phyloP scores from a whole-genome alignment of 306 rosid species.

The Herpetospermum pedunculosum region DNA sequence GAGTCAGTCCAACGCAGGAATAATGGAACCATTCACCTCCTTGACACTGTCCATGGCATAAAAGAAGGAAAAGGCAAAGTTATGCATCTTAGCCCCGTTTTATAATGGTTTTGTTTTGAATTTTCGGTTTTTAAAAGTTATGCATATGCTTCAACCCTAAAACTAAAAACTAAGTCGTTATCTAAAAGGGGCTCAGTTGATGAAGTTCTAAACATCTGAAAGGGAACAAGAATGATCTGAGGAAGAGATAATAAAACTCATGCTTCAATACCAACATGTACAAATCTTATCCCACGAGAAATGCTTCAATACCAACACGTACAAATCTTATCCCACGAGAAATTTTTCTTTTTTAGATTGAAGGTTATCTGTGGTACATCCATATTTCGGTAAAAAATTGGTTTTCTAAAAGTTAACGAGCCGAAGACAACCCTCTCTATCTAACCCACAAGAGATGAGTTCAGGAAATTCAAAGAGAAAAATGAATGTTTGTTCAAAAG shows the following conservation, averaged over 20 bases:
- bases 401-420: not conserved
- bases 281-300: not conserved
- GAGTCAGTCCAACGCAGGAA: slow-evolving; percentile 89
- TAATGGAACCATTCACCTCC: slow-evolving; percentile 99
- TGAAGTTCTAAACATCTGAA: not conserved
- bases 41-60: slow-evolving; percentile 54
- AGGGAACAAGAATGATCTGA: not conserved
- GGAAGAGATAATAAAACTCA: not conserved
- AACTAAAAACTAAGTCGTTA: not conserved
- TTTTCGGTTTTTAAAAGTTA: not conserved
- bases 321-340: not conserved
- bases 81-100: not conserved
- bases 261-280: not conserved
- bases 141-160: too few relatives aligned
- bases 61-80: not conserved
- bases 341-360: not conserved
- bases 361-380: not conserved
- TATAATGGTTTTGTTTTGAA: too few relatives aligned
- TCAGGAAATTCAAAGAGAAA: not conserved
- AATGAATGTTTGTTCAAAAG: not conserved
- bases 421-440: not conserved
- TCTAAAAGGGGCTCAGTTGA: not conserved
- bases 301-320: not conserved
- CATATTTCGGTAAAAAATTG: not conserved
- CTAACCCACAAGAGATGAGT: not conserved